phyloP scores from a whole-genome alignment of 441 rosid genomes.

The Aquilaria agallochum region DNA sequence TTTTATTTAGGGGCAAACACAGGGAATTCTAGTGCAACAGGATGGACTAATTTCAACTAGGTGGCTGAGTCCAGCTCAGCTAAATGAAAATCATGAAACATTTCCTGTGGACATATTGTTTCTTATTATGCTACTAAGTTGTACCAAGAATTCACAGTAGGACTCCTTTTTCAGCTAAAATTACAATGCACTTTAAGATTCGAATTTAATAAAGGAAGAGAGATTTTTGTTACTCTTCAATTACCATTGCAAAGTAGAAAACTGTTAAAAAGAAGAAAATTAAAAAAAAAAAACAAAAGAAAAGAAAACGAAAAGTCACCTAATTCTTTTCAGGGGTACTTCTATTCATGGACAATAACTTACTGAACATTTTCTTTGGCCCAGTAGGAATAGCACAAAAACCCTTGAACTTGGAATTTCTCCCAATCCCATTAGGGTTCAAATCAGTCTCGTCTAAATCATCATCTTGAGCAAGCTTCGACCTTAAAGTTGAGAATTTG shows the following conservation, averaged over 20 bases:
- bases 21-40: slow-evolving; percentile 22
- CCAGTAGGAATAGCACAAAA: slow-evolving; percentile 71
- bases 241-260: slow-evolving; percentile 24
- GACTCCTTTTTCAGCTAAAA: slow-evolving; percentile 30
- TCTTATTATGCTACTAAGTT: slow-evolving; percentile 28
- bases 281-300: too few relatives aligned
- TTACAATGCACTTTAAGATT: slow-evolving; percentile 19
- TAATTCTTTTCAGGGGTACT: slow-evolving; percentile 55
- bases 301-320: slow-evolving; percentile 24
- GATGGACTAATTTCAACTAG: slow-evolving; percentile 7
- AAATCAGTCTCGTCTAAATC: slow-evolving; percentile 50
- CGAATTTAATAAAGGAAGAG: too few relatives aligned
- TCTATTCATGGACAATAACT: slow-evolving; percentile 79
- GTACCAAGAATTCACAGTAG: slow-evolving; percentile 40
- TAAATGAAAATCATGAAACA: slow-evolving; percentile 12
- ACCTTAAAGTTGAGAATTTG: slow-evolving; percentile 64
- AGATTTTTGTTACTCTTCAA: slow-evolving; percentile 21
- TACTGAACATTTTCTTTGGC: slow-evolving; percentile 84
- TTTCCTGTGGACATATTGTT: slow-evolving; percentile 18
- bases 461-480: slow-evolving; percentile 85
- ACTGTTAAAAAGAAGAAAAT: background rate
- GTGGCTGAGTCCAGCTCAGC: slow-evolving; percentile 1
- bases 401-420: slow-evolving; percentile 61
- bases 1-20: slow-evolving; percentile 26
- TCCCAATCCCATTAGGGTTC: slow-evolving; percentile 52